Base-by-base conservation (phyloP, 345 rosid genomes). In the Brassica cretica region DNA sequence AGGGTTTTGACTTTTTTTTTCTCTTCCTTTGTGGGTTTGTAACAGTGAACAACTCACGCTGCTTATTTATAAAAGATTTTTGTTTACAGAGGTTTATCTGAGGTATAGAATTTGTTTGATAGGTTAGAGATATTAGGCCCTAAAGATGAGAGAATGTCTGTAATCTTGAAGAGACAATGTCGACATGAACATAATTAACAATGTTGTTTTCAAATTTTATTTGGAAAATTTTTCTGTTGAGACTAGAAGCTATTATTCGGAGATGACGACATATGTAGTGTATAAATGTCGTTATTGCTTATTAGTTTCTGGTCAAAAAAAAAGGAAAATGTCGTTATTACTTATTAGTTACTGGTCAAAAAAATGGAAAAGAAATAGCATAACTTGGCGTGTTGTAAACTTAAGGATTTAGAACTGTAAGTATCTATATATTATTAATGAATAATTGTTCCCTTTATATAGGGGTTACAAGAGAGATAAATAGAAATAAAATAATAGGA, bases 221-320 rank as follows among this genome's bases (percentile, higher is more conserved):
- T 24, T 72, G 1, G 33, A 4, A 5, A 21, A 21, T 0, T 14
- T 44, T 66, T 60, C 8, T 21, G 14, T n/a, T 59, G 64, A 61
- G 16, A 46, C 14, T 32, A 46, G 18, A 7, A 67, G 33, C 3
- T 19, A 9, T 35, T 41, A 18, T 71, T n/a, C 0, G 60, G 29
- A 61, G 67, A 73, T 78, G 82, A 14, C 78, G 77, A 78, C 78
- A 78, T 78, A 32, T 16, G 59, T 60, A 67, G 46, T 73, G 12
- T 21, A 44, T 1, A 9, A 65, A 71, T 64, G 62, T 41, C 9
- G 21, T 77, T 55, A 64, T 27, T 37, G 55, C 60, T 77, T 63
- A 49, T 14, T 49, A 44, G 53, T 44, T 14, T 64, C 11, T 35
- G 44, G 44, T 59, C 39, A 63, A 70, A 53, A 58, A 53, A 58